A percentile compares a stretch with the other conserved stretches of the same genome.
phyloP scores from a whole-genome alignment of 495 filamentous ascomycete species.

The Xylaria sp. region DNA sequence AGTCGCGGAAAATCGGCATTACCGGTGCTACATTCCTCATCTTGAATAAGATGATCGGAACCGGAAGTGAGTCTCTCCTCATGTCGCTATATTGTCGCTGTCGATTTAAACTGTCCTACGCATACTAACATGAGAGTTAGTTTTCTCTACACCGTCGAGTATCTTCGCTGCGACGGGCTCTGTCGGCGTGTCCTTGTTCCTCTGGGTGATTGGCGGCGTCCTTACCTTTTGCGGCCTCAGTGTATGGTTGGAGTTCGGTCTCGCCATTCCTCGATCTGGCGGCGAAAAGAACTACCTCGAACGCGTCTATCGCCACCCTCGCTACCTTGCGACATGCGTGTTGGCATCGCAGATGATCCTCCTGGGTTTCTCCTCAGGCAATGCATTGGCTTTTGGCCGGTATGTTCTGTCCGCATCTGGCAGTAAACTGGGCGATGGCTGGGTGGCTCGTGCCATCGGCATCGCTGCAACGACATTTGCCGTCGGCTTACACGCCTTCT shows the following conservation, averaged over 20 bases:
- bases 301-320: slow-evolving; percentile 67
- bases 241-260: slow-evolving; percentile 60
- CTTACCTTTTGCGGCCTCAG: slow-evolving; percentile 52
- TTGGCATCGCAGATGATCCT: slow-evolving; percentile 66
- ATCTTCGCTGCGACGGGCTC: slow-evolving; percentile 59
- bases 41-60: slow-evolving; percentile 66
- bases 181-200: slow-evolving; percentile 46
- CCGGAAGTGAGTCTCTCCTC: slow-evolving; percentile 49
- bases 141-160: slow-evolving; percentile 59
- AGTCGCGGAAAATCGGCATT: slow-evolving; percentile 58
- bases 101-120: background rate
- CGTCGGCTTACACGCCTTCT: slow-evolving; percentile 64
- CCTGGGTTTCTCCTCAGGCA: slow-evolving; percentile 63
- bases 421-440: slow-evolving; percentile 63
- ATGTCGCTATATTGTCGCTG: background rate
- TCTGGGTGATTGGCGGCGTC: slow-evolving; percentile 49
- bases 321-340: slow-evolving; percentile 69
- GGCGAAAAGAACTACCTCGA: slow-evolving; percentile 74
- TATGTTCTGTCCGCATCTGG: slow-evolving; percentile 72
- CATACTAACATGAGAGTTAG: slow-evolving; percentile 34
- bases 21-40: slow-evolving; percentile 61
- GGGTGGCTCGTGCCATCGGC: slow-evolving; percentile 71
- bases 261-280: slow-evolving; percentile 60
- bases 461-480: slow-evolving; percentile 70
- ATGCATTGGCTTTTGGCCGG: slow-evolving; percentile 72